Evolutionary conservation across 306 rosid genomes (phyloP).

Genomic region (Casuarina glauca): DNA sequence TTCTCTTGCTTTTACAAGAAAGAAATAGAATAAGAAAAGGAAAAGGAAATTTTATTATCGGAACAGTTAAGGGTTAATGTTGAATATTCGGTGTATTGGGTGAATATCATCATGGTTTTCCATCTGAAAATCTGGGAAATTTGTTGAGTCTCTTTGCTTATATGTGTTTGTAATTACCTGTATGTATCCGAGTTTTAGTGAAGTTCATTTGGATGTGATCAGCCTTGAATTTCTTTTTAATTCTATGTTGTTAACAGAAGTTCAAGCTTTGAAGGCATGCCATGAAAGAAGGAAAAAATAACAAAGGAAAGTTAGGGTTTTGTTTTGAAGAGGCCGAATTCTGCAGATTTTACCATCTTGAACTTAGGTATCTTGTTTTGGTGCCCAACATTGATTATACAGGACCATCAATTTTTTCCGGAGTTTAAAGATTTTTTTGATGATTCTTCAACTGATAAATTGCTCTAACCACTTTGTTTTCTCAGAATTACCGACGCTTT

Average conservation of each 20-base stretch:
- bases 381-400: neutral
- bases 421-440: neutral
- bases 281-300: slow-evolving; percentile 51
- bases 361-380: neutral
- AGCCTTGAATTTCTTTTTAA: neutral
- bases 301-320: slow-evolving; percentile 25
- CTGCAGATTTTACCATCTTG: neutral
- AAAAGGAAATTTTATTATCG: neutral
- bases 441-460: neutral
- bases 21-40: too few relatives aligned
- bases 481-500: neutral
- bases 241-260: slow-evolving; percentile 36
- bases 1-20: neutral
- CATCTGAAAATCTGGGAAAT: neutral
- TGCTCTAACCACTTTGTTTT: neutral
- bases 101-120: neutral
- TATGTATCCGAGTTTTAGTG: neutral
- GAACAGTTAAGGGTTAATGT: neutral
- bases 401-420: neutral
- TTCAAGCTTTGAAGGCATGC: slow-evolving; percentile 81
- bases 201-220: neutral
- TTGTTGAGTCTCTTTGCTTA: neutral
- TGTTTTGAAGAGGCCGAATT: slow-evolving; percentile 12
- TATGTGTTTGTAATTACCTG: too few relatives aligned
- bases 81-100: neutral